Evolutionary conservation across 805 yeast species (phyloP).

Genomic region (Maudiozyma pseudohumilis): DNA sequence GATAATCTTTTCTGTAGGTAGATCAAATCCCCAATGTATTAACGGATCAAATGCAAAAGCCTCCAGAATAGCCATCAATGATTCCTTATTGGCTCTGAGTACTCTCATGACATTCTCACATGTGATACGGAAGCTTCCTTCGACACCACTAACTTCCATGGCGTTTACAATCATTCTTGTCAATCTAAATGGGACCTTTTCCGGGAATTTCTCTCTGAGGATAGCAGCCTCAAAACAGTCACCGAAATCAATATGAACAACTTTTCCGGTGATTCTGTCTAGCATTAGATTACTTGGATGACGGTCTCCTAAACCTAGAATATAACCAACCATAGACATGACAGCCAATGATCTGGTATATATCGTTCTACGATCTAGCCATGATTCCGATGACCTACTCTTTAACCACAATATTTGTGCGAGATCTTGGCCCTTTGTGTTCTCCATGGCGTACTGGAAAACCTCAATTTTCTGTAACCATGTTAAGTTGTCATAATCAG

Average conservation of each 20-base stretch:
- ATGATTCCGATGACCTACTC: conserved; percentile 88
- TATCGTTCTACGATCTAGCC: conserved; percentile 94
- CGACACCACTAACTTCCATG: conserved; percentile 97
- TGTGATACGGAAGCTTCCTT: conserved; percentile 91
- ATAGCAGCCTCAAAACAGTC: conserved; percentile 98
- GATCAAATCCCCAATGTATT: conserved; percentile 96
- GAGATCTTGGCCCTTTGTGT: conserved; percentile 90
- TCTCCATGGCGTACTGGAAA: conserved; percentile 88
- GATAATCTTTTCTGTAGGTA: conserved; percentile 70
- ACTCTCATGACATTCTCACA: conserved; percentile 96
- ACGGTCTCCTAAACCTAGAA: conserved; percentile 90
- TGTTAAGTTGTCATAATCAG: conserved; percentile 80
- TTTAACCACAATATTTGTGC: conserved; percentile 93
- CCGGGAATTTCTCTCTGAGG: conserved; percentile 90
- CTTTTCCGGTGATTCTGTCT: conserved; percentile 88
- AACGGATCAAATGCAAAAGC: conserved; percentile 97
- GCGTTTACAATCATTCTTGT: conserved; percentile 96
- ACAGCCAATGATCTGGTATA: conserved; percentile 92
- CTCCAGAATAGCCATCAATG: conserved; percentile 92
- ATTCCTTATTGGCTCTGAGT: conserved; percentile 83
- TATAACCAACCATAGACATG: conserved; percentile 98
- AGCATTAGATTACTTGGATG: conserved; percentile 96
- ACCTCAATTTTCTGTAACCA: conserved; percentile 89
- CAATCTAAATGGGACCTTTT: conserved; percentile 90
- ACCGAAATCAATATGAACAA: conserved; percentile 93